phyloP scores from a whole-genome alignment of 441 rosid species.

The Rhodomyrtus psidioides region DNA sequence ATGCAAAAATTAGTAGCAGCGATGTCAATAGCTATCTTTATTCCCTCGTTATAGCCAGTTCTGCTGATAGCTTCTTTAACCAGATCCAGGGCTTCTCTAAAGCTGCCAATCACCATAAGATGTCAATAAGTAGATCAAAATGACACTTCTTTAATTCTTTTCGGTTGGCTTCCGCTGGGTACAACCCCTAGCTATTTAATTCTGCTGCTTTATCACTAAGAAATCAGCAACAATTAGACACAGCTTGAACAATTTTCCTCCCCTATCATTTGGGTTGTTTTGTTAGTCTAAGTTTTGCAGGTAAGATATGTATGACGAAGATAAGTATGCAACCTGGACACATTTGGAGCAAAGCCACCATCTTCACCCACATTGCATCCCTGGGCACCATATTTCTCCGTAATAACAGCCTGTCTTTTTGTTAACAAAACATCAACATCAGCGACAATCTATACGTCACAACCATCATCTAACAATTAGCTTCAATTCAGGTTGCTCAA shows the following conservation, averaged over 20 bases:
- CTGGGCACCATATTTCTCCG: constrained; percentile 64
- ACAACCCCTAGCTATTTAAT: neutral
- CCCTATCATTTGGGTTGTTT: neutral
- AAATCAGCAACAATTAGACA: neutral
- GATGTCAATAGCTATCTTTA: constrained; percentile 83
- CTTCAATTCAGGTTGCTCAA: no score
- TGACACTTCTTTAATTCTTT: neutral
- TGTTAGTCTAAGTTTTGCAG: neutral
- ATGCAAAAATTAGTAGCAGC: constrained; percentile 86
- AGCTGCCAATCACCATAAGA: constrained; percentile 37
- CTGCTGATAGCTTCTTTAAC: constrained; percentile 91
- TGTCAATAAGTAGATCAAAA: neutral
- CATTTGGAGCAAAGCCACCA: constrained; percentile 95
- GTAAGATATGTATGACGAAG: neutral
- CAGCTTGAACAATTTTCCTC: neutral
- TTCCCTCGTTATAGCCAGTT: constrained; percentile 73
- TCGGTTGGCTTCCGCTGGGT: neutral
- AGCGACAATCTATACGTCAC: neutral
- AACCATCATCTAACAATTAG: no score
- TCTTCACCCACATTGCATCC: constrained; percentile 92
- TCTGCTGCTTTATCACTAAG: neutral
- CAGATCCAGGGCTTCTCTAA: constrained; percentile 87
- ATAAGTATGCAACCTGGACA: constrained; percentile 52
- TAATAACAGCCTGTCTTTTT: constrained; percentile 74
- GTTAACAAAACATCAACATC: constrained; percentile 23